These are phyloP conservation scores for Agaricus bisporus DNA, from an alignment of 768 basidiomycete genomes.

Conservation along the genomic window DNA sequence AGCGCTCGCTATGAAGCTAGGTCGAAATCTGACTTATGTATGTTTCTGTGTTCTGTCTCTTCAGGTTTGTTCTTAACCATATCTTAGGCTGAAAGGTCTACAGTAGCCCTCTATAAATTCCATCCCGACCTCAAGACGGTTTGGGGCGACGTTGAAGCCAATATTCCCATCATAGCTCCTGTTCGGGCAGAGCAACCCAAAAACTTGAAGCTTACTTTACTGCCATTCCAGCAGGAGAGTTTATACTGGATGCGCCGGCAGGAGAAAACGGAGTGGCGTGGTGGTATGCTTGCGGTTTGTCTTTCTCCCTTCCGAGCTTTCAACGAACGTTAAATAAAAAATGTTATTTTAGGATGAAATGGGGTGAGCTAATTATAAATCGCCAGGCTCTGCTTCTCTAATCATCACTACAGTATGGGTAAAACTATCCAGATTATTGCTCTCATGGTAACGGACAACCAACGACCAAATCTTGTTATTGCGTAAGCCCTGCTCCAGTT, in stretches of 20 bases:
- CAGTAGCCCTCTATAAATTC: slow-evolving; percentile 53
- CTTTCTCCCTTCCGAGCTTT: neutral
- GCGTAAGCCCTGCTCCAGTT: slow-evolving; percentile 50
- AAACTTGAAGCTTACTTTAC: slow-evolving; percentile 75
- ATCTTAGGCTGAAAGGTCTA: slow-evolving; percentile 67
- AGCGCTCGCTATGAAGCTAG: slow-evolving; percentile 48
- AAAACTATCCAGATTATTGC: slow-evolving; percentile 97
- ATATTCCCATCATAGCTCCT: slow-evolving; percentile 55
- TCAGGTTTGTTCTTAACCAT: no score
- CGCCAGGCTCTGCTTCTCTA: slow-evolving; percentile 3
- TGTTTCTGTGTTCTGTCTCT: slow-evolving; percentile 15
- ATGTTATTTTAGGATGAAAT: slow-evolving; percentile 66
- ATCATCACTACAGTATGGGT: slow-evolving; percentile 55
- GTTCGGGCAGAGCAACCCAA: slow-evolving; percentile 71
- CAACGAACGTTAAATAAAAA: neutral
- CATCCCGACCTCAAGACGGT: slow-evolving; percentile 80
- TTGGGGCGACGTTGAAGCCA: slow-evolving; percentile 81
- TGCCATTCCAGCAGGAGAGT: slow-evolving; percentile 96
- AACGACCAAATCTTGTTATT: slow-evolving; percentile 84
- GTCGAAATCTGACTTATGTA: slow-evolving; percentile 71
- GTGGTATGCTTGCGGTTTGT: slow-evolving; percentile 87
- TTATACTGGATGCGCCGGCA: slow-evolving; percentile 95
- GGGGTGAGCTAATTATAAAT: slow-evolving; percentile 50
- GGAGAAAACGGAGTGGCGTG: slow-evolving; percentile 80
- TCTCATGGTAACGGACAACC: slow-evolving; percentile 70